A percentile compares a stretch with the other conserved stretches of the same genome.
phyloP scores from a whole-genome alignment of 2,329 filamentous ascomycete species.

The Coccinonectria pachysandricola region DNA sequence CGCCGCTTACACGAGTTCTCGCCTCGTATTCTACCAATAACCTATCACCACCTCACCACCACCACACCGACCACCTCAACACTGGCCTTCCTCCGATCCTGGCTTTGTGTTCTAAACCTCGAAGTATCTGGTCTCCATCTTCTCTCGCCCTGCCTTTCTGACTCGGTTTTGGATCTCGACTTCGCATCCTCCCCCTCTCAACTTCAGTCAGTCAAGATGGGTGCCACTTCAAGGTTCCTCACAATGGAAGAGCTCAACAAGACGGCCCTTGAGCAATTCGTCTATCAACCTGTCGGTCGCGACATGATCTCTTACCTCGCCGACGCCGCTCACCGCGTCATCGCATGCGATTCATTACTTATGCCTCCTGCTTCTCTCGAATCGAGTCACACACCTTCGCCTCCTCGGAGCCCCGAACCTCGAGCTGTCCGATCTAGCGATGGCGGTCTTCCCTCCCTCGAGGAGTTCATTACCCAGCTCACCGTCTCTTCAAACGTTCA shows the following conservation, averaged over 20 bases:
- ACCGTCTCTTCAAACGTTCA: constrained; percentile 92
- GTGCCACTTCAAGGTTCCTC: constrained; percentile 31
- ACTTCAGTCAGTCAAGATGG: constrained; percentile 9
- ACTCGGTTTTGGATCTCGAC: too few relatives aligned
- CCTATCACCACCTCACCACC: constrained; percentile 8
- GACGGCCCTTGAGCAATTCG: constrained; percentile 67
- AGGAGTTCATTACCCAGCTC: constrained; percentile 84
- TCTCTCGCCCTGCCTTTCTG: too few relatives aligned
- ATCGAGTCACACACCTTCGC: constrained; percentile 33
- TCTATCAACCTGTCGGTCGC: constrained; percentile 63
- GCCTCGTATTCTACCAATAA: constrained; percentile 5
- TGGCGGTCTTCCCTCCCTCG: constrained; percentile 62
- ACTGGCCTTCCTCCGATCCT: constrained; percentile 6
- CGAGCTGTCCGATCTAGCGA: constrained; percentile 37
- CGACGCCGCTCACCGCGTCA: constrained; percentile 63
- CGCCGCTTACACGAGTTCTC: constrained; percentile 5
- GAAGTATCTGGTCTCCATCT: too few relatives aligned
- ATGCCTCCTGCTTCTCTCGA: constrained; percentile 34
- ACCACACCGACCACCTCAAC: constrained; percentile 4
- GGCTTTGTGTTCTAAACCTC: too few relatives aligned
- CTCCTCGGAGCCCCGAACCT: constrained; percentile 40
- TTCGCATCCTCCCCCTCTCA: constrained; percentile 2
- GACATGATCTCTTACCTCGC: constrained; percentile 74
- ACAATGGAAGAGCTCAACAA: constrained; percentile 53
- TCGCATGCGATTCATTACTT: constrained; percentile 60